A percentile compares a stretch with the other conserved stretches of the same genome.
Evolutionary conservation across 306 rosid species (phyloP).

Genomic region (Medicago lupulina): DNA sequence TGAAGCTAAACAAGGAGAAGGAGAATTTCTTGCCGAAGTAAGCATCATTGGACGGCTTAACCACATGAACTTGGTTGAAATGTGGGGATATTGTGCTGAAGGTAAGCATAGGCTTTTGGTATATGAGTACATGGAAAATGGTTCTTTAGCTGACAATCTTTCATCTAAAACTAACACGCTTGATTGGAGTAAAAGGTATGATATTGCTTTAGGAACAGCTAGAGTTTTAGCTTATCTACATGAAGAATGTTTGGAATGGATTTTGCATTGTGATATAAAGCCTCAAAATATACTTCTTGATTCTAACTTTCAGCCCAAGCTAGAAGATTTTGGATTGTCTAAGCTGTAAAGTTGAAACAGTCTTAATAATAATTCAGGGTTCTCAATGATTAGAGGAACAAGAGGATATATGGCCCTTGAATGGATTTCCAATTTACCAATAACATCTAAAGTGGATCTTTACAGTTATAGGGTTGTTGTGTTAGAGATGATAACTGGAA

Average conservation of each 20-base stretch:
- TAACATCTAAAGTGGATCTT: slow-evolving; percentile 72
- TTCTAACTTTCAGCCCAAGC: background rate
- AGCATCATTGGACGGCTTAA: slow-evolving; percentile 11
- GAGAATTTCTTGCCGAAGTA: slow-evolving; percentile 40
- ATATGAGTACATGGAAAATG: slow-evolving; percentile 35
- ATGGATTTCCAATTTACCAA: slow-evolving; percentile 62
- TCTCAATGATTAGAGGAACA: slow-evolving; percentile 51
- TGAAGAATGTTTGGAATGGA: background rate
- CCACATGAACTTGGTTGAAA: slow-evolving; percentile 42
- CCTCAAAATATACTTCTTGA: slow-evolving; percentile 1
- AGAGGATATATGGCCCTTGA: slow-evolving; percentile 79
- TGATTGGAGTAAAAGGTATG: background rate
- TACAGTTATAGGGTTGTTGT: slow-evolving; percentile 67
- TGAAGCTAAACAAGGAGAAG: slow-evolving; percentile 42
- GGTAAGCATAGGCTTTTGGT: slow-evolving; percentile 31
- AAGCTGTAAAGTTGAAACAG: background rate
- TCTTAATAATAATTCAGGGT: background rate
- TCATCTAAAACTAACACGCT: background rate
- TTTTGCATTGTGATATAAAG: background rate
- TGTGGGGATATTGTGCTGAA: slow-evolving; percentile 39
- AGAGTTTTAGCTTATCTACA: background rate
- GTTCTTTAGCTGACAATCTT: background rate
- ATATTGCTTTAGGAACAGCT: background rate
- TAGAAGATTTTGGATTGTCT: background rate
- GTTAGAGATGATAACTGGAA: slow-evolving; percentile 66